A percentile compares a stretch with the other conserved stretches of the same genome.
These are phyloP conservation scores for Russula lepida DNA, from an alignment of 768 basidiomycete genomes.

Conservation along the genomic window DNA sequence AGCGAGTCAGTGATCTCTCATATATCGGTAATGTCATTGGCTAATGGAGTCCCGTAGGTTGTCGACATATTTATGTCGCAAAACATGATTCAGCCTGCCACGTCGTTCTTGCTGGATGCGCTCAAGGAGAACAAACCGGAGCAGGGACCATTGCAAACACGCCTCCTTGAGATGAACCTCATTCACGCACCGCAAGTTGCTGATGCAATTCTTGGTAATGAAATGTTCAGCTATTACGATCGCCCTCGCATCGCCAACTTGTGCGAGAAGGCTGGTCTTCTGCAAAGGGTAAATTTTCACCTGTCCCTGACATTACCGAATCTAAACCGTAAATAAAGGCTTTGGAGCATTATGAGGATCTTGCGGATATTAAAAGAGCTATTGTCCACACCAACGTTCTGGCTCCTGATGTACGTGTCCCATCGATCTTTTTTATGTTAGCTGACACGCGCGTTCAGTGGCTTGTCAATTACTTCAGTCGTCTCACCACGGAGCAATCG, in stretches of 20 bases:
- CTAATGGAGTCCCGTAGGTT: slow-evolving; percentile 41
- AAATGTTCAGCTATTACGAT: slow-evolving; percentile 98
- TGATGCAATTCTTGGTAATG: slow-evolving; percentile 96
- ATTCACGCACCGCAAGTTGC: slow-evolving; percentile 97
- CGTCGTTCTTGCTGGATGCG: slow-evolving; percentile 94
- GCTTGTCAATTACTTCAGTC: slow-evolving; percentile 96
- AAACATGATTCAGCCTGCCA: slow-evolving; percentile 99
- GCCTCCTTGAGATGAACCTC: slow-evolving; percentile 96
- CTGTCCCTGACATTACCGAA: background rate
- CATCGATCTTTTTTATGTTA: background rate
- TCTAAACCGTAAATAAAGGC: slow-evolving; percentile 46
- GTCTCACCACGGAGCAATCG: slow-evolving; percentile 94
- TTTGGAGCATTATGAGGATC: slow-evolving; percentile 95
- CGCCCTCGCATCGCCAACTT: slow-evolving; percentile 94
- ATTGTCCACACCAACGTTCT: slow-evolving; percentile 87
- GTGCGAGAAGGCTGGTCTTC: slow-evolving; percentile 93
- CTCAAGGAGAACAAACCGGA: slow-evolving; percentile 98
- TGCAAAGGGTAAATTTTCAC: slow-evolving; percentile 68
- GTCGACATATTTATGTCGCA: slow-evolving; percentile 99
- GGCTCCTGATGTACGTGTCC: slow-evolving; percentile 60
- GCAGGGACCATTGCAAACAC: slow-evolving; percentile 91
- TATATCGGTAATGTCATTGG: background rate
- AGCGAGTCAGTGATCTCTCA: slow-evolving; percentile 49
- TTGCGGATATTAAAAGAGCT: slow-evolving; percentile 97
- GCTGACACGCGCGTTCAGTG: slow-evolving; percentile 43